Base-by-base conservation (phyloP, 768 basidiomycete species). In the Russula virescens region DNA sequence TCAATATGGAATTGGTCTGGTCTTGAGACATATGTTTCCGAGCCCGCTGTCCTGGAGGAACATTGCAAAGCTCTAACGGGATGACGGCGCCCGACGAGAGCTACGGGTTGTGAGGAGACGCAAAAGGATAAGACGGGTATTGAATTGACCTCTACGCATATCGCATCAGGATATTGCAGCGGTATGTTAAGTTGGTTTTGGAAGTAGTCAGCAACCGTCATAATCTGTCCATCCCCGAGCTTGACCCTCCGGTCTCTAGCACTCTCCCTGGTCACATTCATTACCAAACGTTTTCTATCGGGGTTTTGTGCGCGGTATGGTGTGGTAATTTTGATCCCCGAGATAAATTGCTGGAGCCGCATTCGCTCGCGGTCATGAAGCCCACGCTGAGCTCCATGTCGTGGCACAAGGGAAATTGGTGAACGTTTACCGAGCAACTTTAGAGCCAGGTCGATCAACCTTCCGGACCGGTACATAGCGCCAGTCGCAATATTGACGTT, bases 401-500 rank as follows among this genome's bases (percentile, higher is more conserved):
- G 66, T 0, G 83, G 80, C 8, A 78, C 73, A 10, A 81, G 68
- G 5, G 74, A 54, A 8, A 74, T 68, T 0, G 76, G 71, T 47
- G 73, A 56, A 23, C 67, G 68, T 25, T 55, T 72, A 0, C 73
- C 75, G 11, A 89, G 69, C 68, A 81, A 83, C 3, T 83, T 83
- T 2, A 86, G 71, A 60, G 84, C 85, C 0, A 91, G 71, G 1
- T 76, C 70, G 54, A 88, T 73, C 2, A 91, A 75, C 0, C 76
- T 70, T 0, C 91, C 90, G 0, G 80, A 73, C 65, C 81, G 82
- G 70, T 87, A 91, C 86, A 92, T 88, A 25, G 83, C 80, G 0
- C 84, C 89, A 0, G 88, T 88, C 0, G 85, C 82, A 35, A 89
- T 87, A 65, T 92, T 89, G 65, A 92, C 77, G 61, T 91, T 92